Conservation (phyloP, 768 basidiomycete genomes). For the Paxillus ammoniavirescens region DNA sequence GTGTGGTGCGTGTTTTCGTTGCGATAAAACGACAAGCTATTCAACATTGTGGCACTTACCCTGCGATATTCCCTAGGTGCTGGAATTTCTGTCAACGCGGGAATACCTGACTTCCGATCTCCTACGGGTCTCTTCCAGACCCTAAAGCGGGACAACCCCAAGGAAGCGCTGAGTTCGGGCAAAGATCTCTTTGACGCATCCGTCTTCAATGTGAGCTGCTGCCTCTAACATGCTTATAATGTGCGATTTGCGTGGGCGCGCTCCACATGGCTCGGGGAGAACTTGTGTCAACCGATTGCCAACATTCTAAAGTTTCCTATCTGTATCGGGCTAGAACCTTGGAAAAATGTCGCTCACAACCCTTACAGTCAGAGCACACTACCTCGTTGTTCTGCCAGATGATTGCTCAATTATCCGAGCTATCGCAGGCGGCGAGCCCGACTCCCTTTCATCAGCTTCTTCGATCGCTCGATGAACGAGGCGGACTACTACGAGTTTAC, state of each 20-base stretch:
- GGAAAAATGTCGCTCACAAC: slow-evolving; percentile 17
- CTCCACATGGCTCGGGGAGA: background rate
- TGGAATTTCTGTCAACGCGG: slow-evolving; percentile 83
- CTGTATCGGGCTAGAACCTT: slow-evolving; percentile 2
- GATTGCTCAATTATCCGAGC: slow-evolving; percentile 78
- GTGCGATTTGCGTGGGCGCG: background rate
- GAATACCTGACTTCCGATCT: slow-evolving; percentile 90
- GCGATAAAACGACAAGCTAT: slow-evolving; percentile 10
- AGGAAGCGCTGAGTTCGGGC: slow-evolving; percentile 66
- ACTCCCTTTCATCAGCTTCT: slow-evolving; percentile 81
- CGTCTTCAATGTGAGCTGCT: slow-evolving; percentile 70
- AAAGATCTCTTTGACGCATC: slow-evolving; percentile 91
- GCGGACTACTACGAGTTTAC: slow-evolving; percentile 80
- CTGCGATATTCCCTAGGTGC: slow-evolving; percentile 52
- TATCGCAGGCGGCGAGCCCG: slow-evolving; percentile 70
- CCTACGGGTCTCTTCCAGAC: slow-evolving; percentile 76
- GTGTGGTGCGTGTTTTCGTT: slow-evolving; percentile 57
- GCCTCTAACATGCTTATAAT: slow-evolving; percentile 1
- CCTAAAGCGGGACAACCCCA: slow-evolving; percentile 75
- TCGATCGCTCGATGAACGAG: slow-evolving; percentile 69
- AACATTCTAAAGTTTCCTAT: background rate
- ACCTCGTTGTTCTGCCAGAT: slow-evolving; percentile 84
- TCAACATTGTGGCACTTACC: background rate
- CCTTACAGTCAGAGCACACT: slow-evolving; percentile 62
- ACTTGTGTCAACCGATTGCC: background rate